These are phyloP conservation scores for Boletus vinaceobasis DNA, from an alignment of 768 basidiomycete species.

Conservation along the genomic window DNA sequence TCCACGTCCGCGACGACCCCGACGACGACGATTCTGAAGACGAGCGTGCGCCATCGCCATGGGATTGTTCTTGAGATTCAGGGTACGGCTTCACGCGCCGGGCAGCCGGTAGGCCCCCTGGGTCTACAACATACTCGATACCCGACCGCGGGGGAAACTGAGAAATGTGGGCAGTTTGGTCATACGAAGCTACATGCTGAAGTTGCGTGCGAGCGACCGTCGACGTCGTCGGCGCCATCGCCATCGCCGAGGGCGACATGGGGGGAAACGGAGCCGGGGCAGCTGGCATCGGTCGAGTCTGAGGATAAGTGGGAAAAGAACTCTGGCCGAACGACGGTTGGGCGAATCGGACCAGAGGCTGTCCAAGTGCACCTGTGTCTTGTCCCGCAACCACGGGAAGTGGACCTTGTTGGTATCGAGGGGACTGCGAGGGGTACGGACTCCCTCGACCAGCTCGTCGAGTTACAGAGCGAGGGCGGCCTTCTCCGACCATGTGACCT, in stretches of 20 bases:
- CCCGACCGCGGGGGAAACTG: constrained; percentile 11
- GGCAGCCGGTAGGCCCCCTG: constrained; percentile 6
- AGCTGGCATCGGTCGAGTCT: background rate
- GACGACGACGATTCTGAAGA: constrained; percentile 18
- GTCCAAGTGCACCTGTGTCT: constrained; percentile 6
- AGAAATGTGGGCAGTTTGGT: background rate
- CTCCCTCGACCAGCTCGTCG: constrained; percentile 21
- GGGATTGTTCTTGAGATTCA: constrained; percentile 1
- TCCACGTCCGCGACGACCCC: constrained; percentile 21
- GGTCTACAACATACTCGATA: constrained; percentile 11
- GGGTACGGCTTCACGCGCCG: constrained; percentile 6
- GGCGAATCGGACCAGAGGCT: constrained; percentile 14
- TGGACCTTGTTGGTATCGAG: constrained; percentile 23
- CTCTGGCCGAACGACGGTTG: constrained; percentile 26
- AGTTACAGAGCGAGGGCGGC: constrained; percentile 25
- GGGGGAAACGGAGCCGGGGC: constrained; percentile 7
- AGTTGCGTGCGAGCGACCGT: background rate
- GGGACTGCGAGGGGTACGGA: constrained; percentile 32
- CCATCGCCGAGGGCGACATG: constrained; percentile 6
- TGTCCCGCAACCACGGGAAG: constrained; percentile 15
- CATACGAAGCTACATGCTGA: constrained; percentile 7
- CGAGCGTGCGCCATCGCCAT: background rate
- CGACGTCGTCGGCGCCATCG: background rate
- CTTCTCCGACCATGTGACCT: constrained; percentile 37
- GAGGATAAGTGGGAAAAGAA: constrained; percentile 11